Evolutionary conservation across 2,329 filamentous ascomycete species (phyloP), one percentile per base, ranked within the genome.

Genomic region (Aquanectria penicillioides): DNA sequence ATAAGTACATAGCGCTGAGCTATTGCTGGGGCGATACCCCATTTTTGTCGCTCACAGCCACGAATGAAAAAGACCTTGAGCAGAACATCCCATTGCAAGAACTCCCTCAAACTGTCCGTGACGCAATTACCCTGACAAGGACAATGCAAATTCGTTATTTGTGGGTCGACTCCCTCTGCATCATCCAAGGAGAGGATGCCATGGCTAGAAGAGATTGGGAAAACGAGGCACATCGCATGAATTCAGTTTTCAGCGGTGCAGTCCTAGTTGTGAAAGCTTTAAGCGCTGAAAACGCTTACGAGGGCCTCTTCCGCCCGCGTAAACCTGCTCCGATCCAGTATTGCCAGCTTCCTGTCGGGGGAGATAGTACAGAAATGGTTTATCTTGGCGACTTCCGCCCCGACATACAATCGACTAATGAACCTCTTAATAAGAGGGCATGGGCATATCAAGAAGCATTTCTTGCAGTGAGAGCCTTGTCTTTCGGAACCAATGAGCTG

Each of bases 131-230:
- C 6, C 20, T 55, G 12, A 41, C 43, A 2, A 33, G 34, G 13
- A 3, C 23, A 6, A 41, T 55, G 11, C 34, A 28, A 2, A 36
- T 55, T 4, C 31, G 34, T 2, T 55, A 55, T 20, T 9, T 49
- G 3, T 55, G 52, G 52, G 37, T 55, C 18, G 52, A 55, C 26
- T 49, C 52, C 12, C 34, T 49, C 5, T 55, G 52, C 34, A 55
- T 55, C 20, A 40, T 55, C 5, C 52, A 55, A 11, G 52, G 52
- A 6, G 20, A 18, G 17, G 43, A 36, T 8, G 33, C 25, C 17
- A 20, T 20, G n/a, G 53, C 46, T 0, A 17, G 26, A 6, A 25
- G 28, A 23, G 46, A 51, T 31, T 28, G 17, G 17, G 23, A 43
- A 6, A n/a, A 25, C 9, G 38, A 43, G 18, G 26, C 38, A 7